Conservation (phyloP, 2,329 filamentous ascomycete genomes). For the Dactylonectria estremocensis region DNA sequence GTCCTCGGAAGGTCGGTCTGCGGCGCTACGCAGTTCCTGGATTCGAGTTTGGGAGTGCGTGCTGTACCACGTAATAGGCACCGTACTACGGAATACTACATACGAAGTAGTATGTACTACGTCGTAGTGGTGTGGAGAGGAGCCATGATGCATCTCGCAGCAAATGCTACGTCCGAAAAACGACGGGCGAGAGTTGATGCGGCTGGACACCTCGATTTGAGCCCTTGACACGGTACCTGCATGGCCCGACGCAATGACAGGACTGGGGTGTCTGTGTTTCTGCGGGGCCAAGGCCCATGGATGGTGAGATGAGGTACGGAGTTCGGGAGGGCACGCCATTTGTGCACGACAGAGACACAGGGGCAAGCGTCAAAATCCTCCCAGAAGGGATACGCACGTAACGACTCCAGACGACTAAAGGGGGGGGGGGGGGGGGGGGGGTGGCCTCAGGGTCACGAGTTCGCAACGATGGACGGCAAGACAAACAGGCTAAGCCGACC, state of each 20-base stretch:
- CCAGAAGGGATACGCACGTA: not conserved
- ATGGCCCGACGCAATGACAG: slow-evolving; percentile 40
- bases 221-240: slow-evolving; percentile 34
- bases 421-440: no score
- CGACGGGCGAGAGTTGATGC: slow-evolving; percentile 9
- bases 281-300: no score
- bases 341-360: slow-evolving; percentile 36
- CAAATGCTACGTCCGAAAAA: not conserved
- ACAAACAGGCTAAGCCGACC: slow-evolving; percentile 6
- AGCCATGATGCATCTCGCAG: not conserved
- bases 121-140: not conserved
- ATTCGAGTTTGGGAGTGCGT: not conserved
- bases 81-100: no score
- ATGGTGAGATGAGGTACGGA: slow-evolving; percentile 39
- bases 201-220: slow-evolving; percentile 12
- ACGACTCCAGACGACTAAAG: slow-evolving; percentile 3
- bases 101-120: no score
- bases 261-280: slow-evolving; percentile 39
- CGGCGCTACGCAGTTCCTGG: not conserved
- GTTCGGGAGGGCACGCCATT: slow-evolving; percentile 41
- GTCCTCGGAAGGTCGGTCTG: not conserved
- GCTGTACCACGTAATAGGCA: no score
- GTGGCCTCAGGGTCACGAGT: not conserved
- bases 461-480: slow-evolving; percentile 1
- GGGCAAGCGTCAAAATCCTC: slow-evolving; percentile 21